These are phyloP conservation scores for Trypanosoma melophagium DNA, from an alignment of 208 protist species.

Conservation along the genomic window DNA sequence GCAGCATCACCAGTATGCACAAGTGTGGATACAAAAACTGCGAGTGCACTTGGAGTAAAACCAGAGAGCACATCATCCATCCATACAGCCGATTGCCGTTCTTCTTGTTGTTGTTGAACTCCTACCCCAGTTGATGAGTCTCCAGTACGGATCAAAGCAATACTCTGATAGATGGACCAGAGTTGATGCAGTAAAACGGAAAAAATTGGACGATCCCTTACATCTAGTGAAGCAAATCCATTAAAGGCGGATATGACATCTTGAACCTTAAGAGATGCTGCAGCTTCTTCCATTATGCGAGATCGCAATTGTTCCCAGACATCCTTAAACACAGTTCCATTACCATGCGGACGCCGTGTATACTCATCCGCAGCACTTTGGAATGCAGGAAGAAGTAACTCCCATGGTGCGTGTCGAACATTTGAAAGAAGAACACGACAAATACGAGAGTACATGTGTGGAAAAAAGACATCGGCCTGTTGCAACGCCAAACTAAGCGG, in stretches of 20 bases:
- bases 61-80: slow-evolving; percentile 32
- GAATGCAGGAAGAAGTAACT: slow-evolving; percentile 57
- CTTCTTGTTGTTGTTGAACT: slow-evolving; percentile 1
- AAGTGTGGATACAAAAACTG: slow-evolving; percentile 41
- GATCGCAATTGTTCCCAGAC: slow-evolving; percentile 75
- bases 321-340: slow-evolving; percentile 68
- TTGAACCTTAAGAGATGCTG: slow-evolving; percentile 20
- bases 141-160: not conserved
- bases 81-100: slow-evolving; percentile 8
- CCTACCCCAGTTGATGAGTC: not conserved
- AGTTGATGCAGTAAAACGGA: slow-evolving; percentile 51
- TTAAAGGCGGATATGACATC: slow-evolving; percentile 60
- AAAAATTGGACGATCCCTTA: slow-evolving; percentile 56
- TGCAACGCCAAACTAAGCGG: slow-evolving; percentile 45
- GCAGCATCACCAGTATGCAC: slow-evolving; percentile 21
- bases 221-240: slow-evolving; percentile 76
- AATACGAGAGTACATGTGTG: slow-evolving; percentile 67
- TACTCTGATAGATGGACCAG: slow-evolving; percentile 36
- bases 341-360: slow-evolving; percentile 40
- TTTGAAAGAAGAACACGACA: slow-evolving; percentile 56
- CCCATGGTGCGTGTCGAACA: slow-evolving; percentile 50
- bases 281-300: slow-evolving; percentile 47
- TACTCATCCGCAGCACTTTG: slow-evolving; percentile 63
- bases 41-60: slow-evolving; percentile 66
- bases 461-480: slow-evolving; percentile 51